Percentiles rank a stretch among this genome's conserved stretches.
Conservation (phyloP, 768 basidiomycete genomes). For the Trametes gibbosa region DNA sequence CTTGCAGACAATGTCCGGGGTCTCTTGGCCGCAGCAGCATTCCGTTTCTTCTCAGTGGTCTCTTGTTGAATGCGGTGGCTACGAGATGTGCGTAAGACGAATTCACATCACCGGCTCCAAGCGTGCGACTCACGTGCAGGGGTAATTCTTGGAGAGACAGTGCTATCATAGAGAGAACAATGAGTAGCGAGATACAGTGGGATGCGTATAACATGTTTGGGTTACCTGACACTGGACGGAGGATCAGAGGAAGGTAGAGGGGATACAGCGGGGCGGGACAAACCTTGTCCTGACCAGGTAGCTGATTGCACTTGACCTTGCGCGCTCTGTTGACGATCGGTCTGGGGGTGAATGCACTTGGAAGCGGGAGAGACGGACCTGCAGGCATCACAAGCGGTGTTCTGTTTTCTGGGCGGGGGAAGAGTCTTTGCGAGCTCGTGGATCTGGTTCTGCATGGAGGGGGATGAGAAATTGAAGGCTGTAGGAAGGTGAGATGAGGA, state of each 20-base stretch:
- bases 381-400: constrained; percentile 93
- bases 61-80: constrained; percentile 83
- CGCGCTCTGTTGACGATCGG: constrained; percentile 52
- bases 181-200: constrained; percentile 4
- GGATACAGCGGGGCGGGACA: constrained; percentile 18
- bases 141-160: constrained; percentile 83
- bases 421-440: constrained; percentile 78
- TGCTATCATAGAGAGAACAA: constrained; percentile 46
- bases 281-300: constrained; percentile 83
- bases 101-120: constrained; percentile 22
- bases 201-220: background rate
- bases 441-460: constrained; percentile 75
- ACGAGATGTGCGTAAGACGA: constrained; percentile 19
- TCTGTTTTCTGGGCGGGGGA: constrained; percentile 87
- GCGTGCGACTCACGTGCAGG: constrained; percentile 75
- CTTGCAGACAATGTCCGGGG: constrained; percentile 56
- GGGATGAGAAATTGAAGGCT: constrained; percentile 64
- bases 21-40: constrained; percentile 51
- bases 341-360: background rate
- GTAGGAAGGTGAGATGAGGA: constrained; percentile 25
- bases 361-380: constrained; percentile 43
- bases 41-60: constrained; percentile 81
- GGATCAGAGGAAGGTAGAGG: constrained; percentile 21
- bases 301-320: constrained; percentile 86
- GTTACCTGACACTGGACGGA: constrained; percentile 61